These are phyloP conservation scores for Pichia sp. DNA, from an alignment of 1,139 yeast species.

Conservation along the genomic window DNA sequence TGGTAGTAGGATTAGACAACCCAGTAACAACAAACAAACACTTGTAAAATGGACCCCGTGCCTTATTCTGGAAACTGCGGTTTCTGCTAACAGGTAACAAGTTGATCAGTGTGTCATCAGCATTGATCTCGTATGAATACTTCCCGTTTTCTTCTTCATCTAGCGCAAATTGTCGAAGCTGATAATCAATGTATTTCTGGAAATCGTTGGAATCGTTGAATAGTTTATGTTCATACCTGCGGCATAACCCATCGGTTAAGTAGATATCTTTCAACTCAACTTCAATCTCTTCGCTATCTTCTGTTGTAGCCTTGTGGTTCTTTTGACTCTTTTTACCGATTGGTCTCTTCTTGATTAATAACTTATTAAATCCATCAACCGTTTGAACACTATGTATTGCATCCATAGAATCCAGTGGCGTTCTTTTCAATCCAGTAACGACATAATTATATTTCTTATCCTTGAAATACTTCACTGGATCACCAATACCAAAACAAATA, in stretches of 20 bases:
- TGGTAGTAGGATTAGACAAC: conserved; percentile 1
- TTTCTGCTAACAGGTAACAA: not conserved
- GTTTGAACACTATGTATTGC: conserved; percentile 23
- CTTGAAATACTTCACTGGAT: conserved; percentile 32
- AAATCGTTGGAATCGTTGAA: conserved; percentile 25
- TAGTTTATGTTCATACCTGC: conserved; percentile 19
- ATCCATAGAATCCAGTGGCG: conserved; percentile 16
- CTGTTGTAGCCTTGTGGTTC: not conserved
- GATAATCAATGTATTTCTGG: conserved; percentile 16
- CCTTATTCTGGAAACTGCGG: conserved; percentile 14
- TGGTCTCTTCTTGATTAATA: conserved; percentile 39
- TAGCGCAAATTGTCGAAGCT: conserved; percentile 5
- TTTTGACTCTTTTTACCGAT: no score
- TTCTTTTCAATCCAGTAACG: conserved; percentile 45
- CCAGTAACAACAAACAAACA: conserved; percentile 20
- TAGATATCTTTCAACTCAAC: conserved; percentile 17
- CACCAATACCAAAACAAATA: conserved; percentile 43
- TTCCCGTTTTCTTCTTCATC: not conserved
- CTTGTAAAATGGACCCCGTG: conserved; percentile 8
- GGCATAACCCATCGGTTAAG: conserved; percentile 7
- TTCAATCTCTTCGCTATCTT: conserved; percentile 5
- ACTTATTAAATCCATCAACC: conserved; percentile 55
- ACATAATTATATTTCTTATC: conserved; percentile 32
- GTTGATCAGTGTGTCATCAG: conserved; percentile 8
- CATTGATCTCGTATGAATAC: not conserved